A percentile compares a stretch with the other conserved stretches of the same genome.
Conservation (phyloP, 2,329 filamentous ascomycete species). For the Nemania bipapillata region DNA sequence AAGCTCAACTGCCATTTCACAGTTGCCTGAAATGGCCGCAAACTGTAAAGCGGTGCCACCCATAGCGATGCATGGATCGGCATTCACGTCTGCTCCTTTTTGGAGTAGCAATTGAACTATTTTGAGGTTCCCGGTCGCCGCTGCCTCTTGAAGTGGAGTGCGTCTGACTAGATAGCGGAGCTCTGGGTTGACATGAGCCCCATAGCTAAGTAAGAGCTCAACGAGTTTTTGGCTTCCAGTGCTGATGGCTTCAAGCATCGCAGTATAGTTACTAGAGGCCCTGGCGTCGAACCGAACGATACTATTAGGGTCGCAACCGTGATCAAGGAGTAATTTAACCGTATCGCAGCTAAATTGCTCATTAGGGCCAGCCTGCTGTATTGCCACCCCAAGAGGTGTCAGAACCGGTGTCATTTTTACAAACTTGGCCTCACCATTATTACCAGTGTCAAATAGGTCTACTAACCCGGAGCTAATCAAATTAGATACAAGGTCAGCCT, state of each 20-base stretch:
- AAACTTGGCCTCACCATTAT: background rate
- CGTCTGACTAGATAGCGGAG: slow-evolving; percentile 4
- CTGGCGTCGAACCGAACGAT: background rate
- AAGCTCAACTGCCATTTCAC: slow-evolving; percentile 29
- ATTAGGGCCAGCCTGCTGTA: background rate
- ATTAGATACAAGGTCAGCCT: background rate
- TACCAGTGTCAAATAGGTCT: slow-evolving; percentile 15
- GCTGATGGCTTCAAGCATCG: slow-evolving; percentile 26
- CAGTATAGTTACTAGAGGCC: background rate
- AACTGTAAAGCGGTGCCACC: slow-evolving; percentile 40
- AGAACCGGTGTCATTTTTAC: too few relatives aligned
- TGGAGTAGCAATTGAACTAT: slow-evolving; percentile 34
- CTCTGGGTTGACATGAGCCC: slow-evolving; percentile 31
- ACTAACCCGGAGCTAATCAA: slow-evolving; percentile 1
- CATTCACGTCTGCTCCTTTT: slow-evolving; percentile 33
- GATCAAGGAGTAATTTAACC: slow-evolving; percentile 18
- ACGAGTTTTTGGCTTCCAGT: slow-evolving; percentile 10
- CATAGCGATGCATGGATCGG: slow-evolving; percentile 3
- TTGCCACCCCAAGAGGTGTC: slow-evolving; percentile 13
- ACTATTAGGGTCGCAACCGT: slow-evolving; percentile 16
- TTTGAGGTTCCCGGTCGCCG: slow-evolving; percentile 16
- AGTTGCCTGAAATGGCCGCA: slow-evolving; percentile 36
- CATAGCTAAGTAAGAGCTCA: slow-evolving; percentile 30
- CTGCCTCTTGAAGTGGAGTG: slow-evolving; percentile 40
- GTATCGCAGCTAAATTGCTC: slow-evolving; percentile 10